Evolutionary conservation across 148 eudicot genomes (phyloP).

Genomic region (Simmondsia chinensis): DNA sequence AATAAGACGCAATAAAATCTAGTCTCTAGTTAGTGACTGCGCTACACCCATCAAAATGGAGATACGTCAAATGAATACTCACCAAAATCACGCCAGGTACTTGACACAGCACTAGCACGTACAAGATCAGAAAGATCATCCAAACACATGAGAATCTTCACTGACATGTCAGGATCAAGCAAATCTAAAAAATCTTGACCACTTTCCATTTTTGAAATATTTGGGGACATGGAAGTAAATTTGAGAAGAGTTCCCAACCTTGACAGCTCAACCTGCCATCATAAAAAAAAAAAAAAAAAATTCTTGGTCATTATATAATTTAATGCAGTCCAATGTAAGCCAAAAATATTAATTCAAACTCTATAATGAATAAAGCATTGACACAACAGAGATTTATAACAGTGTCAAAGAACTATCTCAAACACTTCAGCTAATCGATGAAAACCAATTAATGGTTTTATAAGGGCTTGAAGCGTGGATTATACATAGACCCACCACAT

Average conservation of each 20-base stretch:
- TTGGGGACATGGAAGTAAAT: neutral
- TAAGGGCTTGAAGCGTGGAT: too few relatives aligned
- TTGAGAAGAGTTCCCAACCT: neutral
- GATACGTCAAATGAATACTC: constrained; percentile 9
- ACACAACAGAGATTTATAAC: too few relatives aligned
- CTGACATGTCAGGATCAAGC: constrained; percentile 44
- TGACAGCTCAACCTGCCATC: constrained; percentile 4
- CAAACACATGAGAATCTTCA: constrained; percentile 35
- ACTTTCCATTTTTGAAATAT: constrained; percentile 12
- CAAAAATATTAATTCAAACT: too few relatives aligned
- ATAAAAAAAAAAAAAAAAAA: neutral
- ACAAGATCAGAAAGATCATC: constrained; percentile 70
- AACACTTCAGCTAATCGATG: too few relatives aligned
- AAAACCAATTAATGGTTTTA: too few relatives aligned
- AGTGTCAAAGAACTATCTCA: too few relatives aligned
- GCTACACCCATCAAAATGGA: neutral
- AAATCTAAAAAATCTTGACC: constrained; percentile 33
- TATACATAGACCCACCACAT: too few relatives aligned
- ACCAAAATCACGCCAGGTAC: constrained; percentile 60
- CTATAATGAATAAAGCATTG: too few relatives aligned
- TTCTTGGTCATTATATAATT: neutral
- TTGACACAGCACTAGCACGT: constrained; percentile 52
- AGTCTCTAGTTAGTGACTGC: too few relatives aligned
- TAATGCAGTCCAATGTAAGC: too few relatives aligned
- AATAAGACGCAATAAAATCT: too few relatives aligned